phyloP scores from a whole-genome alignment of 225 moss, liverwort and hornwort species.

The Physcomitrium patens region DNA sequence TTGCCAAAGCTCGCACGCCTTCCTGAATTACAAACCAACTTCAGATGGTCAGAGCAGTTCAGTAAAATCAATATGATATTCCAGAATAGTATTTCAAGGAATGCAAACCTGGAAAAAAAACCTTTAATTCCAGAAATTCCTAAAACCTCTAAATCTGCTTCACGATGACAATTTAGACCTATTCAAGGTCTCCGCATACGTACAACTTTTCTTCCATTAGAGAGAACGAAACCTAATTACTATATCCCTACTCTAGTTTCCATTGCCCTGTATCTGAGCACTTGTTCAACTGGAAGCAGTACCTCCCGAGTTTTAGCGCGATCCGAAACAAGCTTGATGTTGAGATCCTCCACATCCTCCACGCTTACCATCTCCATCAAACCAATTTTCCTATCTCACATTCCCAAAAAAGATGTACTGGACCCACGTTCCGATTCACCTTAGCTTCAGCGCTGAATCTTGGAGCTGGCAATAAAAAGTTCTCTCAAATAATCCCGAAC shows the following conservation, averaged over 20 bases:
- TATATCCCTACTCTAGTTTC: neutral
- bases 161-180: neutral
- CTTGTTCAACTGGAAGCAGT: neutral
- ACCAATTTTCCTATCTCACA: neutral
- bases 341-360: constrained; percentile 88
- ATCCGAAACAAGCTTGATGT: constrained; percentile 71
- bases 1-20: constrained; percentile 75
- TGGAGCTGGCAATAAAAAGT: neutral
- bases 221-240: neutral
- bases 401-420: neutral
- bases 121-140: neutral
- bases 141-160: neutral
- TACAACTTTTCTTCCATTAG: neutral
- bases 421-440: neutral
- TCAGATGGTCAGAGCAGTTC: constrained; percentile 5
- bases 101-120: neutral
- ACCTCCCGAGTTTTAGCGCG: constrained; percentile 93
- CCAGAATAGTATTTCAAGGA: neutral
- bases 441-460: neutral
- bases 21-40: constrained; percentile 48
- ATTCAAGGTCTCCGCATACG: neutral
- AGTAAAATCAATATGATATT: neutral
- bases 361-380: constrained; percentile 58
- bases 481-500: no score
- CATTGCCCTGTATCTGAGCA: neutral